Evolutionary conservation across 495 filamentous ascomycete species (phyloP).

Genomic region (Lasiosphaeriaceae sp.): DNA sequence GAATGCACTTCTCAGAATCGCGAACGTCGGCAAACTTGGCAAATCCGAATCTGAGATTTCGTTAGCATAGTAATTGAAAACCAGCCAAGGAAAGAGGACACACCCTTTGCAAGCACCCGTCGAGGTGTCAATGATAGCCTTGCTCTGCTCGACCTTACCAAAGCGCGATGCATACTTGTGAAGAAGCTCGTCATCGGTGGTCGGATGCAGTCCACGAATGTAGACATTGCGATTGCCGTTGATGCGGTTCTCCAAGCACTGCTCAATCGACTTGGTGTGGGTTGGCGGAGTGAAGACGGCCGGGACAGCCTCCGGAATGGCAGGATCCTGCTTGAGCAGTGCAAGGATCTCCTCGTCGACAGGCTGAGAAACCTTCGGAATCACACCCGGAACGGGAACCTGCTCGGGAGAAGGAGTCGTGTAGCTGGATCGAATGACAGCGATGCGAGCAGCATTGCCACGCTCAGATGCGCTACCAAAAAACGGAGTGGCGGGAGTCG

Average conservation of each 20-base stretch:
- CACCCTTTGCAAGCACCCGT: constrained; percentile 95
- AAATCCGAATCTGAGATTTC: constrained; percentile 70
- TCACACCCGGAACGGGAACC: constrained; percentile 31
- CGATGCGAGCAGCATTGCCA: constrained; percentile 45
- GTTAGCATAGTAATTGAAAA: constrained; percentile 14
- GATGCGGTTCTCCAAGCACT: constrained; percentile 86
- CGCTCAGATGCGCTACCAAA: constrained; percentile 54
- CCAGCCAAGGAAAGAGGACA: constrained; percentile 14
- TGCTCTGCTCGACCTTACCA: constrained; percentile 86
- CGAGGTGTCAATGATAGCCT: constrained; percentile 92
- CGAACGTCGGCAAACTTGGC: constrained; percentile 84
- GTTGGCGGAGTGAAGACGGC: constrained; percentile 72
- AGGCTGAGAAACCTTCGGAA: constrained; percentile 44
- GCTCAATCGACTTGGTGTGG: constrained; percentile 77
- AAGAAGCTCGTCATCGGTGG: constrained; percentile 89
- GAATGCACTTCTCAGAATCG: constrained; percentile 92
- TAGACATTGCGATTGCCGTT: constrained; percentile 89
- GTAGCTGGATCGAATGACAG: constrained; percentile 57
- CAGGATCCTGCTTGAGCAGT: constrained; percentile 68
- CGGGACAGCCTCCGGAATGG: constrained; percentile 85
- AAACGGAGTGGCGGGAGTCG: constrained; percentile 56
- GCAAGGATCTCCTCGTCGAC: constrained; percentile 63
- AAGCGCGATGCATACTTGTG: constrained; percentile 79
- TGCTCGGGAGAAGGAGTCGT: constrained; percentile 65
- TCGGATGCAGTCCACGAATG: constrained; percentile 89